Base-by-base conservation (phyloP, 768 basidiomycete species). In the Pleurotus pulmonarius region DNA sequence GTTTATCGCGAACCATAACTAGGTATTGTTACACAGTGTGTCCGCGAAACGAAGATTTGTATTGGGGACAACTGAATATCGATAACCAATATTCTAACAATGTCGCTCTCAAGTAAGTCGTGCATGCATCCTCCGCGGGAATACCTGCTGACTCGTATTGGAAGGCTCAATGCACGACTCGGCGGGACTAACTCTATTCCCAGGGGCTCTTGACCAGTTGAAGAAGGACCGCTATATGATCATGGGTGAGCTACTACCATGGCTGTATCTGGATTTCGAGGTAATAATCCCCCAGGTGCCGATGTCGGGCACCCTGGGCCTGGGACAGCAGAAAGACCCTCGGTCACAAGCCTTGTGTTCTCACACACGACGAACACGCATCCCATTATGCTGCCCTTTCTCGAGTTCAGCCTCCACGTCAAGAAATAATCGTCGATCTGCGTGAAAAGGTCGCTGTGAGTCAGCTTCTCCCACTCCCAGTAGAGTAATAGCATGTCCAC, bases 261-360 rank as follows among this genome's bases (percentile, higher is more conserved):
- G 20, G 20, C 20, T 20, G 3, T 20, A 3, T 44, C 45, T 22
- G 20, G 24, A 11, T 7, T 6, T 5, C 46, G 18, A n/a, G 8
- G 2, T 52, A 9, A 38, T 44, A 25, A 37, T 5, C 20, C 45
- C 13, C 29, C 48, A 82, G 81, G 83, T 16, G 80, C 81, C 6
- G 83, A 83, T 63, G 78, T 89, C 0, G 76, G 81, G 5, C 88
- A 91, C 59, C 83, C 88, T 0, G 77, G 78, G 0, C 81, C 86
- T 12, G 84, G 86, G 0, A 61, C 76, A 0, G 48, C 60, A 46
- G 60, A 67, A 0, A 68, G 71, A 34, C 82, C 89, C 0, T 89
- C 88, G 11, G 41, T 61, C 22, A 44, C 53, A 9, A 55, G 53
- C 40, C 25, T 0, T 72, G 88, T 90, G 0, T 81, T 75, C 1